These are phyloP conservation scores for Thermothielavioides terrestris DNA, from an alignment of 495 filamentous ascomycete species.

Conservation along the genomic window DNA sequence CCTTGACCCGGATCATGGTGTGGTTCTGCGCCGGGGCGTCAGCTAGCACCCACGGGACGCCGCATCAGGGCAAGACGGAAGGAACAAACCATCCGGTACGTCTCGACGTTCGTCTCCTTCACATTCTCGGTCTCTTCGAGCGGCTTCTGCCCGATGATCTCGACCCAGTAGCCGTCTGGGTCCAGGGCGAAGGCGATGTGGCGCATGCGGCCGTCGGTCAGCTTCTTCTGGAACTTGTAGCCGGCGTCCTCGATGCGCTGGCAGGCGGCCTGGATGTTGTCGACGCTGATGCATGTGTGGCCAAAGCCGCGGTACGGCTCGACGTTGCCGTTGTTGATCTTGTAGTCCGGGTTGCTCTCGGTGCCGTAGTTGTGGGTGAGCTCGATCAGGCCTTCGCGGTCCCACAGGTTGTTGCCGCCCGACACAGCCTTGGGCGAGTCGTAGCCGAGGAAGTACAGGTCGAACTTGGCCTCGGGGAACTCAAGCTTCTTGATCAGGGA, in stretches of 20 bases:
- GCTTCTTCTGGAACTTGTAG: slow-evolving; percentile 88
- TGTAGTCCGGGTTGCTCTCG: slow-evolving; percentile 75
- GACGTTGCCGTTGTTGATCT: slow-evolving; percentile 77
- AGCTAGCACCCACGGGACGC: slow-evolving; percentile 29
- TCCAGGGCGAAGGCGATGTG: slow-evolving; percentile 88
- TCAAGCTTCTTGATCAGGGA: slow-evolving; percentile 68
- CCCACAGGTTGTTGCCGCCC: slow-evolving; percentile 56
- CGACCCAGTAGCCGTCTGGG: slow-evolving; percentile 90
- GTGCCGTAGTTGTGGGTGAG: slow-evolving; percentile 97
- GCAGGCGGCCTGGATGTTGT: slow-evolving; percentile 86
- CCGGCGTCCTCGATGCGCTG: slow-evolving; percentile 79
- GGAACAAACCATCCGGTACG: slow-evolving; percentile 36
- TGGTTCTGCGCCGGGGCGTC: slow-evolving; percentile 52
- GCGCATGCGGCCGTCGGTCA: slow-evolving; percentile 79
- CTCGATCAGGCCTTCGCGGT: slow-evolving; percentile 84
- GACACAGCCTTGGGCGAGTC: slow-evolving; percentile 55
- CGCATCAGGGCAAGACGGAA: not conserved
- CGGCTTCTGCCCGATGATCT: slow-evolving; percentile 48
- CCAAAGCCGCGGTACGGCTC: slow-evolving; percentile 85
- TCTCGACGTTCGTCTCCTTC: slow-evolving; percentile 31
- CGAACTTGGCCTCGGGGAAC: slow-evolving; percentile 71
- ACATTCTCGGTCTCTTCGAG: slow-evolving; percentile 31
- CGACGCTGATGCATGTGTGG: slow-evolving; percentile 78
- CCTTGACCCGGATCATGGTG: slow-evolving; percentile 95
- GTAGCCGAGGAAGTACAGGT: slow-evolving; percentile 78